These are phyloP conservation scores for Graphium sp. DNA, from an alignment of 2,329 filamentous ascomycete species.

Conservation along the genomic window DNA sequence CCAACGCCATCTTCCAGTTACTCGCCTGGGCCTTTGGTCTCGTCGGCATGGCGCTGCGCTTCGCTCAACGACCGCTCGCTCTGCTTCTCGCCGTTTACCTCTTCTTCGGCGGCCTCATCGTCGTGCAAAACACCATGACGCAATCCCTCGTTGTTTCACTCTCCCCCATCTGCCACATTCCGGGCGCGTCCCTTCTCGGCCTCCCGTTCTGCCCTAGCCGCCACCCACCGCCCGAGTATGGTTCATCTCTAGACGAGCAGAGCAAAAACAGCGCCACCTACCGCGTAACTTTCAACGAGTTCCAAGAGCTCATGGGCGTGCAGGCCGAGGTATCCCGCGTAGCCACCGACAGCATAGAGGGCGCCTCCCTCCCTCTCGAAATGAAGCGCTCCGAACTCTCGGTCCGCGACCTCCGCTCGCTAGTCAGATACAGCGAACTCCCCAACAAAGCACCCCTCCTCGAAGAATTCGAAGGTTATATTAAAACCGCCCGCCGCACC, in stretches of 20 bases:
- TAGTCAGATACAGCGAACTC: slow-evolving; percentile 55
- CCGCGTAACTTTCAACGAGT: slow-evolving; percentile 32
- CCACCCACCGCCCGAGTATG: slow-evolving; percentile 7
- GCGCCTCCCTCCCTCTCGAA: slow-evolving; percentile 53
- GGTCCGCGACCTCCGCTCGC: slow-evolving; percentile 55
- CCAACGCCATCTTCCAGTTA: slow-evolving; percentile 19
- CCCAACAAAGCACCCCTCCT: slow-evolving; percentile 54
- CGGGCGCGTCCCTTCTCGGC: slow-evolving; percentile 41
- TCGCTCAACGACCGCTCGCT: slow-evolving; percentile 47
- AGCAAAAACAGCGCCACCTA: slow-evolving; percentile 8
- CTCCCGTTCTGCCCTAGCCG: slow-evolving; percentile 43
- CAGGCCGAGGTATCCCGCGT: slow-evolving; percentile 67
- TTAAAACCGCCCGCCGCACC: slow-evolving; percentile 48
- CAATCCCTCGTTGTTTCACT: slow-evolving; percentile 43
- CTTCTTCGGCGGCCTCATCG: slow-evolving; percentile 37
- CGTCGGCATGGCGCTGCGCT: slow-evolving; percentile 38
- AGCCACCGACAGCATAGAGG: slow-evolving; percentile 47
- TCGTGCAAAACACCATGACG: slow-evolving; percentile 45
- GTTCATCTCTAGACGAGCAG: too few relatives aligned
- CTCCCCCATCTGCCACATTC: slow-evolving; percentile 53
- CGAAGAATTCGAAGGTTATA: slow-evolving; percentile 60
- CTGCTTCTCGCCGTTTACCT: slow-evolving; percentile 44
- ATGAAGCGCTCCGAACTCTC: slow-evolving; percentile 65
- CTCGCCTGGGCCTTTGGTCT: slow-evolving; percentile 36
- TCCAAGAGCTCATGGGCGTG: slow-evolving; percentile 57